These are phyloP conservation scores for Cryomyces minteri DNA, from an alignment of 495 filamentous ascomycete species.

Conservation along the genomic window DNA sequence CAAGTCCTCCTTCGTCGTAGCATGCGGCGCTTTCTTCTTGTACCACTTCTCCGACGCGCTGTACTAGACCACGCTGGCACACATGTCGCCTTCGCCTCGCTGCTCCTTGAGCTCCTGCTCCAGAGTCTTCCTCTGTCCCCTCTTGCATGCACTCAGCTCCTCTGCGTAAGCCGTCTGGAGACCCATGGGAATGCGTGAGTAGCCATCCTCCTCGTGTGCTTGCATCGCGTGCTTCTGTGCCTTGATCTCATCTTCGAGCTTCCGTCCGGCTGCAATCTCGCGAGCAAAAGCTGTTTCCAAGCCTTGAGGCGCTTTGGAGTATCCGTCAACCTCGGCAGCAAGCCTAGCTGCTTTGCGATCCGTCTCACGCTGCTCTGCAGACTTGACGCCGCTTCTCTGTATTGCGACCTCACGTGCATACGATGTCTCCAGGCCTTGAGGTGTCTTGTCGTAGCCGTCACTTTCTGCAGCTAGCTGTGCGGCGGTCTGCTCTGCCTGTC, in stretches of 20 bases:
- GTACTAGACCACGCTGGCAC: constrained; percentile 15
- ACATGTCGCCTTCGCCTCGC: constrained; percentile 31
- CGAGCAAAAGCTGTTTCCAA: neutral
- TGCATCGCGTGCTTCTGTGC: constrained; percentile 7
- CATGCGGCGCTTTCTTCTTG: constrained; percentile 16
- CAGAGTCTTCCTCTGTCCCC: constrained; percentile 21
- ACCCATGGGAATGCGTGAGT: neutral
- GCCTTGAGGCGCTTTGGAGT: neutral
- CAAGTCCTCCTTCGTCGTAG: constrained; percentile 6
- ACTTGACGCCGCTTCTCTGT: neutral
- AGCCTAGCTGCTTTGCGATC: neutral
- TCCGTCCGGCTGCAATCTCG: neutral
- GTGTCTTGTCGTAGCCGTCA: neutral
- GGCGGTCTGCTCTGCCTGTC: neutral
- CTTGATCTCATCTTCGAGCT: constrained; percentile 7
- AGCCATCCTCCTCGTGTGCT: neutral
- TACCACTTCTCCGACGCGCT: constrained; percentile 16
- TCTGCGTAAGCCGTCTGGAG: constrained; percentile 3
- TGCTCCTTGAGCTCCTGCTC: constrained; percentile 47
- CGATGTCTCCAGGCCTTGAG: neutral
- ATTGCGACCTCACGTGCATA: neutral
- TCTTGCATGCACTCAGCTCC: neutral
- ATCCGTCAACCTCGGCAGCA: neutral
- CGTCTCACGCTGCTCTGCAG: neutral
- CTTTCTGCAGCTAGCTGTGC: neutral